A percentile compares a stretch with the other conserved stretches of the same genome.
These are phyloP conservation scores for Luzula sylvatica DNA, from an alignment of 176 grass and related monocot genomes.

Conservation along the genomic window DNA sequence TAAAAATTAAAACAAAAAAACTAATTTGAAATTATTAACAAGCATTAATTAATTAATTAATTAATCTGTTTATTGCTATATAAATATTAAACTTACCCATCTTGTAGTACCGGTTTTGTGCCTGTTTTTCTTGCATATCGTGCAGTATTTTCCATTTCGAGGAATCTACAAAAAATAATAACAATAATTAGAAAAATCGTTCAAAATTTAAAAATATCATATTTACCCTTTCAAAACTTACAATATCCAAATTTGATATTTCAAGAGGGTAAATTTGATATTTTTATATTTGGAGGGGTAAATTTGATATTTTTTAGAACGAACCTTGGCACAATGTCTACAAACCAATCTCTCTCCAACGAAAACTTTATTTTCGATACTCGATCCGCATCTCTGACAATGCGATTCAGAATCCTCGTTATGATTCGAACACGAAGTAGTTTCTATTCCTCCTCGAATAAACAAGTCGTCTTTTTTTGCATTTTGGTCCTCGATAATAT, in stretches of 20 bases:
- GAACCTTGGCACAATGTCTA: conserved; percentile 53
- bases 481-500: conserved; percentile 35
- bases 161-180: conserved; percentile 35
- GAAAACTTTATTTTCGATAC: conserved; percentile 46
- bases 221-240: too few species aligned
- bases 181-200: too few species aligned
- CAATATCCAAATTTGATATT: too few species aligned
- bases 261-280: conserved; percentile 12
- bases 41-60: background rate
- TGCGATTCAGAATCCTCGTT: conserved; percentile 54
- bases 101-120: conserved; percentile 36
- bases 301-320: background rate
- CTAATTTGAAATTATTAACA: background rate
- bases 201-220: too few species aligned
- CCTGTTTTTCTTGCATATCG: conserved; percentile 78
- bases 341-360: conserved; percentile 50
- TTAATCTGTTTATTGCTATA: background rate
- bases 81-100: conserved; percentile 61
- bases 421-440: conserved; percentile 54
- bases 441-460: conserved; percentile 43
- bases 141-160: conserved; percentile 53
- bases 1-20: conserved; percentile 20
- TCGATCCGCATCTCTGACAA: conserved; percentile 68
- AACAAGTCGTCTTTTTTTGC: conserved; percentile 41
- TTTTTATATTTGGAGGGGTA: background rate